phyloP scores from a whole-genome alignment of 257 asterid species.

The Penstemon barbatus region DNA sequence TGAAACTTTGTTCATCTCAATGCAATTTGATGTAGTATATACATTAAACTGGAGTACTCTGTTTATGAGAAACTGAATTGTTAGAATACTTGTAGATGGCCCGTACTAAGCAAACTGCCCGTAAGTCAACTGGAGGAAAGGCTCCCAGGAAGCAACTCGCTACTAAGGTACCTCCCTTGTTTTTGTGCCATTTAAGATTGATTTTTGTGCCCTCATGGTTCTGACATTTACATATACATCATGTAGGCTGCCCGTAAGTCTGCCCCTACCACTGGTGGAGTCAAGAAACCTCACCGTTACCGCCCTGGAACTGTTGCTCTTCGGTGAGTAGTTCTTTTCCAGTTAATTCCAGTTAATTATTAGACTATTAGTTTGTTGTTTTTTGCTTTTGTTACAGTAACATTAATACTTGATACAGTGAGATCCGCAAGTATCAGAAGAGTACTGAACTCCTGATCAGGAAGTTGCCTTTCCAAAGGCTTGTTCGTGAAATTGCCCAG shows the following conservation, averaged over 20 bases:
- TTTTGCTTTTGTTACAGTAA: not conserved
- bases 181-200: too few relatives aligned
- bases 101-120: constrained; percentile 83
- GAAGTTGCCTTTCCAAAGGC: constrained; percentile 83
- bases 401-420: constrained; percentile 35
- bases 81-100: constrained; percentile 50
- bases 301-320: not conserved
- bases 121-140: constrained; percentile 80
- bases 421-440: constrained; percentile 75
- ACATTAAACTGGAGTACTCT: too few relatives aligned
- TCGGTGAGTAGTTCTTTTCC: constrained; percentile 37
- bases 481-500: constrained; percentile 79
- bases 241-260: constrained; percentile 76
- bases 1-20: not conserved
- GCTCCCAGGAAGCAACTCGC: constrained; percentile 82
- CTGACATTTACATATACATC: not conserved
- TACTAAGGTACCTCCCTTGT: constrained; percentile 46
- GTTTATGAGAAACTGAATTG: not conserved
- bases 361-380: not conserved
- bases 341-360: too few relatives aligned
- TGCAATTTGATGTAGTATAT: too few relatives aligned
- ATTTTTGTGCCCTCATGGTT: not conserved
- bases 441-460: constrained; percentile 80
- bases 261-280: constrained; percentile 84
- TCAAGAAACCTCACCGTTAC: constrained; percentile 49